A percentile compares a stretch with the other conserved stretches of the same genome.
phyloP scores from a whole-genome alignment of 768 basidiomycete genomes.

The Saitozyma podzolica region DNA sequence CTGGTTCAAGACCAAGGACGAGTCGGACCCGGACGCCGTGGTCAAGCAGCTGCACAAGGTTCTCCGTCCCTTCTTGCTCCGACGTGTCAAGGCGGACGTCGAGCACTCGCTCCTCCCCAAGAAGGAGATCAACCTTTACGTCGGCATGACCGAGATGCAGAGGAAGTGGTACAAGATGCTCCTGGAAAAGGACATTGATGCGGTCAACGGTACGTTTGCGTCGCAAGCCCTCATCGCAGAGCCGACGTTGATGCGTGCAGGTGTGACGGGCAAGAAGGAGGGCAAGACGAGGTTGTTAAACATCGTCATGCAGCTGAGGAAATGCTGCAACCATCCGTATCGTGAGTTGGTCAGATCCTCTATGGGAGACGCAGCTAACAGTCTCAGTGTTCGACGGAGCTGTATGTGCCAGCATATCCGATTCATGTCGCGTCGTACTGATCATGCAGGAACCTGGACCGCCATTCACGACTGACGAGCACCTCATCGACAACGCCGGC shows the following conservation, averaged over 20 bases:
- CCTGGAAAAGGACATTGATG: slow-evolving; percentile 96
- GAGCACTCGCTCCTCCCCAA: slow-evolving; percentile 95
- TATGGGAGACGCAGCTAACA: background rate
- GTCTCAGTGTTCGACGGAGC: slow-evolving; percentile 50
- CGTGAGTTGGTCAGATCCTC: slow-evolving; percentile 31
- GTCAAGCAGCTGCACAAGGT: slow-evolving; percentile 98
- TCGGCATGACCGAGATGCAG: slow-evolving; percentile 96
- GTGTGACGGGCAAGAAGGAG: slow-evolving; percentile 93
- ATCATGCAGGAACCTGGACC: slow-evolving; percentile 81
- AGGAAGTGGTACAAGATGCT: slow-evolving; percentile 92
- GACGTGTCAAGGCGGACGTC: slow-evolving; percentile 93
- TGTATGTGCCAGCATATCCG: slow-evolving; percentile 17
- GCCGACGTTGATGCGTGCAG: slow-evolving; percentile 53
- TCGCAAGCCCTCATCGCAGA: background rate
- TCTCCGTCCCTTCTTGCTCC: slow-evolving; percentile 85
- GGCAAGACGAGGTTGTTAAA: slow-evolving; percentile 97
- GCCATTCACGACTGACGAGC: slow-evolving; percentile 97
- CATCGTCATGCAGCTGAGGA: slow-evolving; percentile 92
- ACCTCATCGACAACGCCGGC: slow-evolving; percentile 87
- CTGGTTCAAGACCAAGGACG: slow-evolving; percentile 85
- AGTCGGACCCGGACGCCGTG: slow-evolving; percentile 75
- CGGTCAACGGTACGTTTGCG: slow-evolving; percentile 75
- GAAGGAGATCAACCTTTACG: slow-evolving; percentile 98
- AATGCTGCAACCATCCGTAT: slow-evolving; percentile 55
- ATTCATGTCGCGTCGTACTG: background rate